Percentiles rank a stretch among this genome's conserved stretches.
phyloP scores from a whole-genome alignment of 2,329 filamentous ascomycete genomes.

The Monosporascus ibericus region DNA sequence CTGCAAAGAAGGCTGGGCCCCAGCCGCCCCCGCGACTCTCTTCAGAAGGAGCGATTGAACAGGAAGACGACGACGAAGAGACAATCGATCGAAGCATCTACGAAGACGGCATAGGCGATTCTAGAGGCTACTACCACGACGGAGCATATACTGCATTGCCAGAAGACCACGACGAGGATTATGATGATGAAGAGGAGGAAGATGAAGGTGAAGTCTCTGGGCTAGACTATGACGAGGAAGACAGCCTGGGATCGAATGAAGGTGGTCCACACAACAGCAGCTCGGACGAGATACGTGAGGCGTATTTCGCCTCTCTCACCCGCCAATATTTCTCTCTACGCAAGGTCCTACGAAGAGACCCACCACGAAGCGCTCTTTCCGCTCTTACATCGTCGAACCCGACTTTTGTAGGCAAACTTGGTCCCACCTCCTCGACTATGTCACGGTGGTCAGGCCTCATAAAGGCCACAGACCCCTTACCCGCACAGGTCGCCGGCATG shows the following conservation, averaged over 20 bases:
- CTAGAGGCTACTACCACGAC: conserved; percentile 64
- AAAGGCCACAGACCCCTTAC: conserved; percentile 47
- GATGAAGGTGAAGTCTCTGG: conserved; percentile 14
- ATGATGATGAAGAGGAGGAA: conserved; percentile 18
- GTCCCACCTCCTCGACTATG: conserved; percentile 42
- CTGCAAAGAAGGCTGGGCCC: conserved; percentile 52
- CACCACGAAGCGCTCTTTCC: conserved; percentile 46
- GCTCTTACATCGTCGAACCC: conserved; percentile 49
- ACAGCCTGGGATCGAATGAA: conserved; percentile 18
- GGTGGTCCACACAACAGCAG: conserved; percentile 24
- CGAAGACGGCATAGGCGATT: conserved; percentile 42
- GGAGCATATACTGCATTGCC: conserved; percentile 69
- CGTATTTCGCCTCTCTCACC: conserved; percentile 63
- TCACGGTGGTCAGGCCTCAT: conserved; percentile 47
- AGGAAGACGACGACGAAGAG: conserved; percentile 23
- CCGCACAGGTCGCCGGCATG: conserved; percentile 57
- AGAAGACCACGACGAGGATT: conserved; percentile 24
- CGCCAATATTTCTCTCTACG: conserved; percentile 62
- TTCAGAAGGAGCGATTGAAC: conserved; percentile 24
- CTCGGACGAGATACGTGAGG: conserved; percentile 45
- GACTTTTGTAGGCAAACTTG: conserved; percentile 49
- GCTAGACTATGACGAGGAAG: conserved; percentile 22
- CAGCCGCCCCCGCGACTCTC: conserved; percentile 31
- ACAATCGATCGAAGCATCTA: conserved; percentile 39
- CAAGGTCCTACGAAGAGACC: conserved; percentile 47